Base-by-base conservation (phyloP, 2,329 filamentous ascomycete species). In the Cladosporium sp. region DNA sequence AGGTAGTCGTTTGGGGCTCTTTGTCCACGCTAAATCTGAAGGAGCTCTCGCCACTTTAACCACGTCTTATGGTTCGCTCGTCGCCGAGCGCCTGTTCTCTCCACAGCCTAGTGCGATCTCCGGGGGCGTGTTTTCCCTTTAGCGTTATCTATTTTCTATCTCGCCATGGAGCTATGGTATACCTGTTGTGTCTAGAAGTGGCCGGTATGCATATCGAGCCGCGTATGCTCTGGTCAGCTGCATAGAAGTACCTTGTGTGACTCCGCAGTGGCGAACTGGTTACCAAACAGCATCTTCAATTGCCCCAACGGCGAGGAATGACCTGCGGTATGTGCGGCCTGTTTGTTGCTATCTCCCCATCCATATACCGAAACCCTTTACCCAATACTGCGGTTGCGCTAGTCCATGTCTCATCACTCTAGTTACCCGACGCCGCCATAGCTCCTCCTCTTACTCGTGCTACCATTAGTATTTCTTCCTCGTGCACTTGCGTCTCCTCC, bases 401-500 rank as follows among this genome's bases (percentile, higher is more conserved):
- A 53, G 59, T 39, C 59, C 46, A 23, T 62, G 59, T 62, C 59
- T 62, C 59, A 62, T 62, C 59, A 53, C 48, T 54, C 59, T 62
- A 62, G 59, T 62, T 62, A 62, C 59, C 59, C 59, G 59, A 32
- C 57, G 43, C 25, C 36, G 57, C 57, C 57, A 46, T 46, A 59
- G 57, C 57, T 59, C n/a, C n/a, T 26, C 48, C 59, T 62, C 46
- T 54, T 53, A 62, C 59, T 53, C 59, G 59, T 53, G 59, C 46
- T 62, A 28, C 30, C 46, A 16, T 48, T 49, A 25, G 21, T 53
- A 62, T 62, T 53, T 53, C 59, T 62, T 53, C 28, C 48, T 62
- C 25, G 26, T 65, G 65, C 54, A 46, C 61, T 58, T 43, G n/a
- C 54, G 28, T 43, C 56, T 60, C 56, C 36, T 64, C 65, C 66